phyloP scores from a whole-genome alignment of 164 flowering plant species.

The Saururus chinensis region DNA sequence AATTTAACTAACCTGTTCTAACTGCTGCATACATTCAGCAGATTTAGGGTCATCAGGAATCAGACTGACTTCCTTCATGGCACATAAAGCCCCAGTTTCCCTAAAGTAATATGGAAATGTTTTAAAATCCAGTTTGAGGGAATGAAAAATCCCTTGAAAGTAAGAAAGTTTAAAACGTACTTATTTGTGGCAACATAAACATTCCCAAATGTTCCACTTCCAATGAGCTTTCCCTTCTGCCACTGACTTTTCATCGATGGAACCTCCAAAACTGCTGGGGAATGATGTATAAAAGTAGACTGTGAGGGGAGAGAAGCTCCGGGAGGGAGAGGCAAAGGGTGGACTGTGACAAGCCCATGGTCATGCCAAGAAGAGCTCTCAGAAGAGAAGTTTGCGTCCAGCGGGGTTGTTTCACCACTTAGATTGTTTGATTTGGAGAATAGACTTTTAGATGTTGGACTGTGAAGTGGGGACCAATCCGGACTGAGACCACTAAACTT shows the following conservation, averaged over 20 bases:
- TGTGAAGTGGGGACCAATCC: slow-evolving; percentile 43
- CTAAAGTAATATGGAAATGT: slow-evolving; percentile 22
- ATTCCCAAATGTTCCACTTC: slow-evolving; percentile 94
- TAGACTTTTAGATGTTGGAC: slow-evolving; percentile 36
- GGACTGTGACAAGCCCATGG: slow-evolving; percentile 25
- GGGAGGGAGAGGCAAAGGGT: slow-evolving; percentile 89
- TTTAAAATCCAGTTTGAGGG: background rate
- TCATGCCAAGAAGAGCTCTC: slow-evolving; percentile 27
- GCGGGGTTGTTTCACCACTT: slow-evolving; percentile 37
- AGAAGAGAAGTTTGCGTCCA: slow-evolving; percentile 14
- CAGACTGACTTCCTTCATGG: slow-evolving; percentile 93
- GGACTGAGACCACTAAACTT: slow-evolving; percentile 17
- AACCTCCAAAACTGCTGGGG: slow-evolving; percentile 24
- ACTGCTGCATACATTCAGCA: slow-evolving; percentile 67
- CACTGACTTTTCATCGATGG: slow-evolving; percentile 44
- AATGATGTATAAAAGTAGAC: slow-evolving; percentile 20
- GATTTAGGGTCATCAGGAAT: slow-evolving; percentile 81
- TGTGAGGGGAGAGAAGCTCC: slow-evolving; percentile 28
- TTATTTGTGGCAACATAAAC: slow-evolving; percentile 79
- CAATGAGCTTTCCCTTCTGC: slow-evolving; percentile 93
- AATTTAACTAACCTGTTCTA: slow-evolving; percentile 58
- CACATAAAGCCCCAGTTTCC: slow-evolving; percentile 87
- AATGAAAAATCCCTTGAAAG: background rate
- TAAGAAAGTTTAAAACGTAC: slow-evolving; percentile 19
- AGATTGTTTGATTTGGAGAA: slow-evolving; percentile 17